phyloP scores from a whole-genome alignment of 2,329 filamentous ascomycete genomes.

The Hymenoscyphus occultus region DNA sequence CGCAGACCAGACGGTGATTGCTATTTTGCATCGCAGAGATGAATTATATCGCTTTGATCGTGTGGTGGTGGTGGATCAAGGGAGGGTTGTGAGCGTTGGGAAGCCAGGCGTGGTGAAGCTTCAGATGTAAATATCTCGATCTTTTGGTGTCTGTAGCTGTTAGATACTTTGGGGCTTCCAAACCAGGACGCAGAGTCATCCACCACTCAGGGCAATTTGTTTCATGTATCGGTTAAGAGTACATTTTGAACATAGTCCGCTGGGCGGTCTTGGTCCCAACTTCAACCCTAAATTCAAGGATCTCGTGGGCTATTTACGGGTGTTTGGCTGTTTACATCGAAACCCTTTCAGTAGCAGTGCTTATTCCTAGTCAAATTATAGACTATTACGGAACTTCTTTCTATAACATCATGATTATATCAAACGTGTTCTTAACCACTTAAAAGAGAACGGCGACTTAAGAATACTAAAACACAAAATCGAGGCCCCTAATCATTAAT shows the following conservation, averaged over 20 bases:
- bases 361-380: not conserved
- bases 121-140: slow-evolving; percentile 7
- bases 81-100: not conserved
- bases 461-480: not conserved
- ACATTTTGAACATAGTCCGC: not conserved
- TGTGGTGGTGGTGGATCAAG: not conserved
- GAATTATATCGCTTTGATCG: slow-evolving; percentile 6
- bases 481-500: not conserved
- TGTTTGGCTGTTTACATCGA: not conserved
- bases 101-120: not conserved
- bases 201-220: not conserved
- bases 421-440: not conserved
- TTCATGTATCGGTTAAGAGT: not conserved
- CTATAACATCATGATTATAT: not conserved
- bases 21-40: slow-evolving; percentile 2
- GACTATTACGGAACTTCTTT: not conserved
- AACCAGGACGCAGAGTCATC: not conserved
- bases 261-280: not conserved
- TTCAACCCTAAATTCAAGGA: not conserved
- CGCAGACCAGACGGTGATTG: slow-evolving; percentile 5
- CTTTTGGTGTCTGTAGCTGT: not conserved
- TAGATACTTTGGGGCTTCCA: not conserved
- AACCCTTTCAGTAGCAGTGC: not conserved
- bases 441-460: not conserved
- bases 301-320: not conserved